Evolutionary conservation across 306 rosid species (phyloP).

Genomic region (Acmispon strigosus): DNA sequence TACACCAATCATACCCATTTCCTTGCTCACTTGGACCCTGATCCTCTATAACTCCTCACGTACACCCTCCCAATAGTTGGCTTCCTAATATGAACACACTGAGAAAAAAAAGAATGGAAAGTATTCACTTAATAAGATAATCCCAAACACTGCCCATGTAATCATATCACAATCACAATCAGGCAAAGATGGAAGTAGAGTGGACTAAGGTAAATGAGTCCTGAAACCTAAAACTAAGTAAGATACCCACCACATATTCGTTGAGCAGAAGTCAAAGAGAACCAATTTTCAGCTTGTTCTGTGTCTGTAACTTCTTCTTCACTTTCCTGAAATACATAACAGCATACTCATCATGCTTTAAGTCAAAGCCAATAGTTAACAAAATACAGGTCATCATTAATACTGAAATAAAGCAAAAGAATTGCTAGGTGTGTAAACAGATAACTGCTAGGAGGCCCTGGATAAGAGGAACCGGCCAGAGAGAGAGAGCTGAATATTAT

Average conservation of each 20-base stretch:
- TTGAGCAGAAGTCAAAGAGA: conserved; percentile 93
- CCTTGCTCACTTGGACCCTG: no score
- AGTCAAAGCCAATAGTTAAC: background rate
- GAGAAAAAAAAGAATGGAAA: background rate
- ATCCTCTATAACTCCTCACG: no score
- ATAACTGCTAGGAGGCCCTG: background rate
- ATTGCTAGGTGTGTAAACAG: background rate
- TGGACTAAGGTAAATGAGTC: conserved; percentile 9
- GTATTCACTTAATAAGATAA: background rate
- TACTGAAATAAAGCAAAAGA: background rate
- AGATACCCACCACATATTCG: conserved; percentile 88
- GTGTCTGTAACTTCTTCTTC: conserved; percentile 99
- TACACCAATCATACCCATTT: no score
- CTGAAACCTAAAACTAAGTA: conserved; percentile 6
- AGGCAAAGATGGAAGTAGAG: background rate
- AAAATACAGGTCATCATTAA: background rate
- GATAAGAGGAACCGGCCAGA: background rate
- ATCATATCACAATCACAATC: background rate
- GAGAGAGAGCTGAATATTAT: background rate
- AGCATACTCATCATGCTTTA: conserved; percentile 3
- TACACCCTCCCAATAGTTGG: no score
- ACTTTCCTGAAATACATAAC: conserved; percentile 59
- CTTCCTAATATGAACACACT: background rate
- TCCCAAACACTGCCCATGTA: background rate
- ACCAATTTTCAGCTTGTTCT: conserved; percentile 99